A percentile compares a stretch with the other conserved stretches of the same genome.
These are phyloP conservation scores for Aspergillaceae sp. DNA, from an alignment of 2,329 filamentous ascomycete species.

Conservation along the genomic window DNA sequence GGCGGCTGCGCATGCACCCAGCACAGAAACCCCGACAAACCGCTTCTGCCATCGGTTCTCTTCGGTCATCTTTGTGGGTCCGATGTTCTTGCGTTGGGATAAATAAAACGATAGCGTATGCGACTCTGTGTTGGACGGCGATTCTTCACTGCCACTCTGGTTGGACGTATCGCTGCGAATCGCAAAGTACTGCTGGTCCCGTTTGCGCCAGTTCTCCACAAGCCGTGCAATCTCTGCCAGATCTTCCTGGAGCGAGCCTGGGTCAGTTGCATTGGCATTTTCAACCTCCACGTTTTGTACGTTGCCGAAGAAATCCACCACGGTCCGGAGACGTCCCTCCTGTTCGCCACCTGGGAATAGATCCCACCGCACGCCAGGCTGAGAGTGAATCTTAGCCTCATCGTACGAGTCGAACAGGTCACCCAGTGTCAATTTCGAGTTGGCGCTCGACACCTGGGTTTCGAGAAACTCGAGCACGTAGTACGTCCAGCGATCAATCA, in stretches of 20 bases:
- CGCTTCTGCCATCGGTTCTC: constrained; percentile 57
- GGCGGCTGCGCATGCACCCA: constrained; percentile 27
- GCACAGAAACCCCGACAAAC: constrained; percentile 26
- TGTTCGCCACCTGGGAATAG: constrained; percentile 80
- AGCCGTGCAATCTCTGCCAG: constrained; percentile 60
- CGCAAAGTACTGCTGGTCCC: constrained; percentile 26
- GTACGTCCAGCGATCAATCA: constrained; percentile 97
- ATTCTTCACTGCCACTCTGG: constrained; percentile 6
- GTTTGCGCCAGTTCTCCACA: constrained; percentile 44
- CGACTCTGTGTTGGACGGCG: constrained; percentile 1
- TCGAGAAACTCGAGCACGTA: constrained; percentile 97
- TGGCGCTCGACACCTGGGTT: constrained; percentile 74
- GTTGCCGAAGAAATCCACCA: constrained; percentile 98
- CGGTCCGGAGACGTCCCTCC: constrained; percentile 65
- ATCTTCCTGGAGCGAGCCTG: constrained; percentile 54
- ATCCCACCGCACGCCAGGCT: constrained; percentile 88
- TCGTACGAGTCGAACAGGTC: constrained; percentile 96
- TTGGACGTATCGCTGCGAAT: constrained; percentile 14
- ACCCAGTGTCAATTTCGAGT: constrained; percentile 79
- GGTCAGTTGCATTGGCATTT: constrained; percentile 47
- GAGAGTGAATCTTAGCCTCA: constrained; percentile 84
- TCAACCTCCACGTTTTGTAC: constrained; percentile 95
- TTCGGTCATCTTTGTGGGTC: constrained; percentile 52
- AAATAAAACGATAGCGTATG: constrained; percentile 8
- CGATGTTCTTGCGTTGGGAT: constrained; percentile 32